A percentile compares a stretch with the other conserved stretches of the same genome.
Evolutionary conservation across 176 grass and related monocot genomes (phyloP).

Genomic region (Olyra latifolia): DNA sequence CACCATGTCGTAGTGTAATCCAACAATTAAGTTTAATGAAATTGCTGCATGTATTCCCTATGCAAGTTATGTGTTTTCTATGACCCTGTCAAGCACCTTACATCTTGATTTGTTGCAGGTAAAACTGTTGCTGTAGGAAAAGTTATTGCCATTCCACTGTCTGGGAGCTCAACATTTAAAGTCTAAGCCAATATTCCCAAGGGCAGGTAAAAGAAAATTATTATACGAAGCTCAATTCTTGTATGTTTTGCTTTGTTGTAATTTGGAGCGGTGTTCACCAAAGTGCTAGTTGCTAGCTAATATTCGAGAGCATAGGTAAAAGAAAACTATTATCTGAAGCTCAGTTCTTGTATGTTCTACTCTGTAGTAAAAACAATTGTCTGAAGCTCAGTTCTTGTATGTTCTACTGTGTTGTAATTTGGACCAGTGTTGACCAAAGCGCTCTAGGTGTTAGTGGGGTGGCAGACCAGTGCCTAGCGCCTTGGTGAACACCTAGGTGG

Average conservation of each 20-base stretch:
- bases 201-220: constrained; percentile 4
- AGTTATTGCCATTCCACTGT: constrained; percentile 53
- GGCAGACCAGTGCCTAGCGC: too few species aligned
- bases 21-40: background rate
- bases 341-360: background rate
- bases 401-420: background rate
- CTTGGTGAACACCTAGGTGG: too few species aligned
- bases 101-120: constrained; percentile 37
- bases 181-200: constrained; percentile 35
- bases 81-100: background rate
- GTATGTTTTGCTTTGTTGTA: background rate
- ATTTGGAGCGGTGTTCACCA: too few species aligned
- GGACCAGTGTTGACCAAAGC: too few species aligned
- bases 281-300: too few species aligned
- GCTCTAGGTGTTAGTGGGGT: too few species aligned
- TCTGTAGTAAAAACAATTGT: background rate
- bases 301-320: too few species aligned
- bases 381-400: background rate
- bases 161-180: constrained; percentile 48
- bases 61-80: background rate
- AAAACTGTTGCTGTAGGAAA: constrained; percentile 77
- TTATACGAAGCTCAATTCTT: background rate
- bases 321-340: background rate
- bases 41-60: background rate
- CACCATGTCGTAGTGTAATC: background rate